Percentiles rank a stretch among this genome's conserved stretches.
Evolutionary conservation across 2,329 filamentous ascomycete genomes (phyloP).

Genomic region (Fusarium subtropicale): DNA sequence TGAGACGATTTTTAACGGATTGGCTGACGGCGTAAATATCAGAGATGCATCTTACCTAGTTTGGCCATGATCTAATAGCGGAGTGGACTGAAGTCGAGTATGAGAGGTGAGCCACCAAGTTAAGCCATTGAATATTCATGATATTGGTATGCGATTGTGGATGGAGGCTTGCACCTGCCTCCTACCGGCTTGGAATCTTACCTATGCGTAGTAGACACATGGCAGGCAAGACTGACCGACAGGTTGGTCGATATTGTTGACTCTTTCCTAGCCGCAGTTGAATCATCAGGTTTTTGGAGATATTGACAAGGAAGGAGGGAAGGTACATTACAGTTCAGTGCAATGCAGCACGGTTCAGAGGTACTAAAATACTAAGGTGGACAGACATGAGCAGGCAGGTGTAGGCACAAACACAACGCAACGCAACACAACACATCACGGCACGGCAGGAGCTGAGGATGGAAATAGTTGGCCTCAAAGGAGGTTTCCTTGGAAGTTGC

Average conservation of each 20-base stretch:
- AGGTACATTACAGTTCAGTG: neutral
- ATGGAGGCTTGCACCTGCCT: constrained; percentile 1
- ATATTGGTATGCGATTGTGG: constrained; percentile 9
- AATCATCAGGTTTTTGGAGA: constrained; percentile 8
- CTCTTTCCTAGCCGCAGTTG: constrained; percentile 15
- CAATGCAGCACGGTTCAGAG: neutral
- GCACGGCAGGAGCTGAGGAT: constrained; percentile 16
- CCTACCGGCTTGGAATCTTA: neutral
- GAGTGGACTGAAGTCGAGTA: neutral
- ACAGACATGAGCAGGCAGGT: neutral
- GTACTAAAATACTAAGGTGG: constrained; percentile 3
- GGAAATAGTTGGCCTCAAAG: constrained; percentile 38
- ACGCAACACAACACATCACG: neutral
- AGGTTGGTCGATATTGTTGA: neutral
- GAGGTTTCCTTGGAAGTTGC: constrained; percentile 6
- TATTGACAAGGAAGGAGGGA: constrained; percentile 24
- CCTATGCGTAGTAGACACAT: neutral
- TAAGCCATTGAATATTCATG: constrained; percentile 15
- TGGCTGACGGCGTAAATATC: neutral
- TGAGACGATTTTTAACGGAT: constrained; percentile 1
- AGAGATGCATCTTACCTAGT: neutral
- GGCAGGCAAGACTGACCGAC: constrained; percentile 10
- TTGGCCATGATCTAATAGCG: neutral
- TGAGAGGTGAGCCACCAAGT: constrained; percentile 21
- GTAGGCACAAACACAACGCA: constrained; percentile 2